Conservation (phyloP, 371 early-diverging fungal species). For the Mucor sp. region DNA sequence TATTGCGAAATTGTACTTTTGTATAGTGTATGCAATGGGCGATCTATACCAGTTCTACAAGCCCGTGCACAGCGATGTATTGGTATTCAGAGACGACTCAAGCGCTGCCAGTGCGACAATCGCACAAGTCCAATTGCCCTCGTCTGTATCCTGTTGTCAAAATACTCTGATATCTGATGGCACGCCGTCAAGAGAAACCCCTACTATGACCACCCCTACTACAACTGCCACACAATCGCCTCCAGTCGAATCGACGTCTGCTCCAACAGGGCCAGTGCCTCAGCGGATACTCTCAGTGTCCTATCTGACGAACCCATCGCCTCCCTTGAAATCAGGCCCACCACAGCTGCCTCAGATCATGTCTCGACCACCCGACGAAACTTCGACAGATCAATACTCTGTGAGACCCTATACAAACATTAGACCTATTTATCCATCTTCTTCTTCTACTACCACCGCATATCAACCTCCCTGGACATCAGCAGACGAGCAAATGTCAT, state of each 20-base stretch:
- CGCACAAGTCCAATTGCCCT: conserved; percentile 21
- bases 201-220: background rate
- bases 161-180: conserved; percentile 7
- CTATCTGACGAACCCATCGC: conserved; percentile 26
- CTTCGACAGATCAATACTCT: conserved; percentile 26
- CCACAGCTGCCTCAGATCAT: conserved; percentile 6
- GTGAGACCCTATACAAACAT: conserved; percentile 25
- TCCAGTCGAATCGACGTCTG: background rate
- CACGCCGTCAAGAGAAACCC: background rate
- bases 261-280: conserved; percentile 5
- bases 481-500: background rate
- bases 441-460: background rate
- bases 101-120: background rate
- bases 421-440: conserved; percentile 15
- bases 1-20: conserved; percentile 48
- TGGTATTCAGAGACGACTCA: conserved; percentile 36
- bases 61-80: conserved; percentile 33
- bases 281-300: conserved; percentile 37
- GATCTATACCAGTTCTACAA: conserved; percentile 41
- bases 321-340: background rate
- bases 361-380: conserved; percentile 10
- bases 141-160: conserved; percentile 17
- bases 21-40: conserved; percentile 47
- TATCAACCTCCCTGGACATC: conserved; percentile 18
- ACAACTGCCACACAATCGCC: background rate